Conservation (phyloP, 345 rosid genomes). For the Clausena lansium region DNA sequence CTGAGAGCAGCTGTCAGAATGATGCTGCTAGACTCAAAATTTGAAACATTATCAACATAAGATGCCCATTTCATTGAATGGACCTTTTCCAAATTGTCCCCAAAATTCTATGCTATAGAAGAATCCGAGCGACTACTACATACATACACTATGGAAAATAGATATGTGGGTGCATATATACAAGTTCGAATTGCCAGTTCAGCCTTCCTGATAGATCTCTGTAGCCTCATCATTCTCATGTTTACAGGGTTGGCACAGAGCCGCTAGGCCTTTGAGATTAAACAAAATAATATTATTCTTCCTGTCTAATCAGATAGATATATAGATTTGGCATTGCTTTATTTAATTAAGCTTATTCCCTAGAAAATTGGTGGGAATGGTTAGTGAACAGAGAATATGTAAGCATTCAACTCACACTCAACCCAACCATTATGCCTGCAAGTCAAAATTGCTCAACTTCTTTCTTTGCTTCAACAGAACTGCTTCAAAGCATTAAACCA, state of each 20-base stretch:
- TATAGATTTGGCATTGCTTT: not conserved
- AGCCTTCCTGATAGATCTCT: not conserved
- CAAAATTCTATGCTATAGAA: not conserved
- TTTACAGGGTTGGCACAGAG: not conserved
- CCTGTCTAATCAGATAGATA: not conserved
- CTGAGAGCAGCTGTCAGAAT: not conserved
- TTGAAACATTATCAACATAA: not conserved
- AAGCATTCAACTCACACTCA: not conserved
- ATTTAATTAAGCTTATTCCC: not conserved
- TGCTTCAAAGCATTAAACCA: conserved; percentile 47
- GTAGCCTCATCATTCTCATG: not conserved
- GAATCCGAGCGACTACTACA: not conserved
- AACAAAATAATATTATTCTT: not conserved
- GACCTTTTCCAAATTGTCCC: not conserved
- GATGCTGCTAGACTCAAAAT: not conserved
- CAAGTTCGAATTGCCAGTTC: not conserved
- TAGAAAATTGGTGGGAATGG: not conserved
- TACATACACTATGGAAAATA: not conserved
- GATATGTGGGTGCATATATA: not conserved
- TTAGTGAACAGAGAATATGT: not conserved
- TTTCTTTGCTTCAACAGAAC: conserved; percentile 3
- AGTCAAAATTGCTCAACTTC: not conserved
- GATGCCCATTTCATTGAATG: not conserved
- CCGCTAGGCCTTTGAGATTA: not conserved
- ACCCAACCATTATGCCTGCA: not conserved